Evolutionary conservation across 2,329 filamentous ascomycete species (phyloP).

Genomic region (Atkinsonella texensis): DNA sequence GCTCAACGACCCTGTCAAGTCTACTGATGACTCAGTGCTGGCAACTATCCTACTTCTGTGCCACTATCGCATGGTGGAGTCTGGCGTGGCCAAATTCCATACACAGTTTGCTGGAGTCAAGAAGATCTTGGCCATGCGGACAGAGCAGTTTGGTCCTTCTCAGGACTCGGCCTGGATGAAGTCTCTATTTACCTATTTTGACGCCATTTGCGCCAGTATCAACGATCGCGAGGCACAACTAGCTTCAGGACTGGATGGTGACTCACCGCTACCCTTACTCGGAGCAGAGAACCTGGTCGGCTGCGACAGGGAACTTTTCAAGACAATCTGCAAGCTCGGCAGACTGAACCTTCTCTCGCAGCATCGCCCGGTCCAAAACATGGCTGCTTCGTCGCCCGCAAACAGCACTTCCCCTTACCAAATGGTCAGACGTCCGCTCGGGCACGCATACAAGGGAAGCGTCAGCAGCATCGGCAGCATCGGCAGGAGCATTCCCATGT

Average conservation of each 20-base stretch:
- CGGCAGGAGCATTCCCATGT: no score
- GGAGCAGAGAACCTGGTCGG: constrained; percentile 77
- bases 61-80: constrained; percentile 88
- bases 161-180: constrained; percentile 82
- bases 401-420: constrained; percentile 21
- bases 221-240: constrained; percentile 86
- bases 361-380: constrained; percentile 39
- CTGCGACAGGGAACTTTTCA: constrained; percentile 79
- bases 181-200: constrained; percentile 86
- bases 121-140: constrained; percentile 69
- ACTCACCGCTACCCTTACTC: constrained; percentile 37
- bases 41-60: constrained; percentile 81
- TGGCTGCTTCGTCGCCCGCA: constrained; percentile 9
- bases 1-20: constrained; percentile 61
- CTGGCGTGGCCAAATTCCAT: constrained; percentile 83
- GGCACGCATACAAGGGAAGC: constrained; percentile 29
- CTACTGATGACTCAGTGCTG: constrained; percentile 74
- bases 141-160: constrained; percentile 34
- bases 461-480: constrained; percentile 8
- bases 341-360: constrained; percentile 77
- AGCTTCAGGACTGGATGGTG: constrained; percentile 50
- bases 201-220: constrained; percentile 82
- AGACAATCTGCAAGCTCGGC: constrained; percentile 70
- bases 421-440: constrained; percentile 28
- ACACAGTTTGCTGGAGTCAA: constrained; percentile 89